phyloP scores from a whole-genome alignment of 2,329 filamentous ascomycete genomes.

The Aurifilum marmelostoma region DNA sequence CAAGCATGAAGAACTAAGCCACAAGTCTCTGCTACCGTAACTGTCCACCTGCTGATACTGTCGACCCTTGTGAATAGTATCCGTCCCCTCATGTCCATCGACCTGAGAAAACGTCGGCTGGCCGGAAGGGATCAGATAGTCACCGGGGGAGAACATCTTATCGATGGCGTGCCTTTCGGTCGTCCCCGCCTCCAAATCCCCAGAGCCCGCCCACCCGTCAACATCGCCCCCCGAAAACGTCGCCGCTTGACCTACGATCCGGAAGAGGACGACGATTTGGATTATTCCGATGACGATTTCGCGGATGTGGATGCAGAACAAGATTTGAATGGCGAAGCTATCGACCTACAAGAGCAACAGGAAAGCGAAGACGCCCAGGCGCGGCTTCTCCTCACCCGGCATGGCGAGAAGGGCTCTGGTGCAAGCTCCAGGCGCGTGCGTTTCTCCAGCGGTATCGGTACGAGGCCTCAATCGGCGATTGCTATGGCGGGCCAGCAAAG shows the following conservation, averaged over 20 bases:
- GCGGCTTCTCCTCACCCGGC: constrained; percentile 25
- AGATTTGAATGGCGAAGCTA: constrained; percentile 38
- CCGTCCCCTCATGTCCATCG: constrained; percentile 73
- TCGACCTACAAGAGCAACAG: constrained; percentile 30
- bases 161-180: constrained; percentile 86
- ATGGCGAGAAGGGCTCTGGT: constrained; percentile 17
- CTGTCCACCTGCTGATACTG: constrained; percentile 28
- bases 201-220: constrained; percentile 65
- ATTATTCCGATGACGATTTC: constrained; percentile 44
- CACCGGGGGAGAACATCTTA: constrained; percentile 74
- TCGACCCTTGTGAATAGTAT: constrained; percentile 56
- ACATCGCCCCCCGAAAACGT: constrained; percentile 75
- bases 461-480: constrained; percentile 22
- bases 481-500: constrained; percentile 28
- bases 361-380: constrained; percentile 32
- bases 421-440: constrained; percentile 22
- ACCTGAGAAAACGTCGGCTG: constrained; percentile 72
- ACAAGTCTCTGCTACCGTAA: background rate
- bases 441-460: constrained; percentile 17
- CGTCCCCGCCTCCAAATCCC: constrained; percentile 66
- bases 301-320: constrained; percentile 41
- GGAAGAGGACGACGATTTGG: constrained; percentile 43
- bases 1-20: background rate
- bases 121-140: constrained; percentile 83
- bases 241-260: constrained; percentile 51